phyloP scores from a whole-genome alignment of 805 yeast genomes.

The Candida dajiaensis region DNA sequence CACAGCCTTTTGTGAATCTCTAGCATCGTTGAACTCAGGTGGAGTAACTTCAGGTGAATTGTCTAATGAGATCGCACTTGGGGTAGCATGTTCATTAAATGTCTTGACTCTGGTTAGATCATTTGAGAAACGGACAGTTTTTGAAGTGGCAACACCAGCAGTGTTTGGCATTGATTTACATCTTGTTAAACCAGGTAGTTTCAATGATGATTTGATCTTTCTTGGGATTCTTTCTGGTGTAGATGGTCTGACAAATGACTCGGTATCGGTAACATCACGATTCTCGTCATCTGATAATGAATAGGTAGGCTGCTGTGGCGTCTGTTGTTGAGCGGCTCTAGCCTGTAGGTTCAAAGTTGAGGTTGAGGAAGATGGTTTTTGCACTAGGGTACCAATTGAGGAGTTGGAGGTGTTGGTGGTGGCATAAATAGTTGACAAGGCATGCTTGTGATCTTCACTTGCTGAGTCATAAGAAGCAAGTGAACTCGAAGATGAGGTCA shows the following conservation, averaged over 20 bases:
- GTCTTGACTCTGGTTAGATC: conserved; percentile 56
- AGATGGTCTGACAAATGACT: conserved; percentile 3
- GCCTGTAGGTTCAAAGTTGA: conserved; percentile 15
- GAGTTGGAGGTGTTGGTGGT: conserved; percentile 14
- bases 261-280: conserved; percentile 1
- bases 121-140: conserved; percentile 61
- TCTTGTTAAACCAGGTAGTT: conserved; percentile 35
- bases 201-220: conserved; percentile 36
- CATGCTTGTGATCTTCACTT: conserved; percentile 15
- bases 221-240: conserved; percentile 12
- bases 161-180: conserved; percentile 43
- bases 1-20: conserved; percentile 17
- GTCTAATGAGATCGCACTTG: conserved; percentile 56
- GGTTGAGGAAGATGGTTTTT: conserved; percentile 18
- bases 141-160: conserved; percentile 20
- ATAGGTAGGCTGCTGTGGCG: background rate
- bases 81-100: conserved; percentile 56
- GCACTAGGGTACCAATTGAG: conserved; percentile 22
- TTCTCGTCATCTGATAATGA: background rate
- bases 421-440: conserved; percentile 6
- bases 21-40: conserved; percentile 7
- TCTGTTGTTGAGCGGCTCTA: background rate
- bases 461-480: conserved; percentile 18
- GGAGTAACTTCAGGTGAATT: conserved; percentile 38
- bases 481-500: conserved; percentile 11